phyloP scores from a whole-genome alignment of 148 eudicot genomes.

The Chenopodium formosanum region DNA sequence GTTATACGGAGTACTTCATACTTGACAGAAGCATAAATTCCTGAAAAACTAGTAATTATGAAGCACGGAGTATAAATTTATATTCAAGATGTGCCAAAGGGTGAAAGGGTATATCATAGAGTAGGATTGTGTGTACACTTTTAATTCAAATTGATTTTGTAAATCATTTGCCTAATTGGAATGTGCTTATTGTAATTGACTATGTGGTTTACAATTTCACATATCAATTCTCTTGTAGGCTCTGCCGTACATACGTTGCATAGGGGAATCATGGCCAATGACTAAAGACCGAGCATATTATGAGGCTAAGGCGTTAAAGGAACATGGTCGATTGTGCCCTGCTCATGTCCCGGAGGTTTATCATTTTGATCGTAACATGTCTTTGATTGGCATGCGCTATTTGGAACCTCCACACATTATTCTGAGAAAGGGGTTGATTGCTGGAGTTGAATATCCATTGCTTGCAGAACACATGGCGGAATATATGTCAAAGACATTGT shows the following conservation, averaged over 20 bases:
- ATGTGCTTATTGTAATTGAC: background rate
- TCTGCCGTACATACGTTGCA: constrained; percentile 88
- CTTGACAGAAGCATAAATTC: too few relatives aligned
- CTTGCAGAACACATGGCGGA: constrained; percentile 86
- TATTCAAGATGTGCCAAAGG: background rate
- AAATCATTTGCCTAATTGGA: background rate
- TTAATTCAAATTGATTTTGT: background rate
- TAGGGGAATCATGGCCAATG: constrained; percentile 98
- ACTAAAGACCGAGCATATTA: constrained; percentile 90
- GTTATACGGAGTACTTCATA: too few relatives aligned
- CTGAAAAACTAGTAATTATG: too few relatives aligned
- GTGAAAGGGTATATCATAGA: background rate
- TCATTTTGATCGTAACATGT: constrained; percentile 85
- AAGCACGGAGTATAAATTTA: too few relatives aligned
- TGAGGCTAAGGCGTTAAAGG: constrained; percentile 65
- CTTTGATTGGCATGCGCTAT: constrained; percentile 94
- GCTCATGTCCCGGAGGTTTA: constrained; percentile 89
- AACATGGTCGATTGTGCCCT: constrained; percentile 77
- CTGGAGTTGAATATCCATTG: constrained; percentile 85
- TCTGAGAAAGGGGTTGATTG: constrained; percentile 84
- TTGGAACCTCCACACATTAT: constrained; percentile 97
- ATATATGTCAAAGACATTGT: constrained; percentile 76
- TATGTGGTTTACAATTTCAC: background rate
- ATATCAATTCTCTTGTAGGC: constrained; percentile 44
- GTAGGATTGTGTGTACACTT: background rate